phyloP scores from a whole-genome alignment of 306 rosid species.

The Lotus japonicus region DNA sequence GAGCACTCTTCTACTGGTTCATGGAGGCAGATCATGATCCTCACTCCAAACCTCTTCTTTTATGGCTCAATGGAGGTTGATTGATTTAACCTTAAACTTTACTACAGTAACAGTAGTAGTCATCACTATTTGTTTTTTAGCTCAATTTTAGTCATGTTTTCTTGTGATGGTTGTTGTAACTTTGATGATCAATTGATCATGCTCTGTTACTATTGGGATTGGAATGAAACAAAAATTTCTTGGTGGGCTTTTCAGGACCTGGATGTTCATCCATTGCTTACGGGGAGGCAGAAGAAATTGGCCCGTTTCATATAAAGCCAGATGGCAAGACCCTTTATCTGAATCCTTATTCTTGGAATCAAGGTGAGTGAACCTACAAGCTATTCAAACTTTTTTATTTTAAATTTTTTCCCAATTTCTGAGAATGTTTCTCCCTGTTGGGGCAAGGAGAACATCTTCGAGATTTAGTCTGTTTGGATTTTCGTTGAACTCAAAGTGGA shows the following conservation, averaged over 20 bases:
- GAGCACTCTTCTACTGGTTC: slow-evolving; percentile 22
- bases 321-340: slow-evolving; percentile 60
- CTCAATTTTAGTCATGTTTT: no score
- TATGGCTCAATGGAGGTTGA: slow-evolving; percentile 22
- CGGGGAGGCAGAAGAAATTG: slow-evolving; percentile 86
- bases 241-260: slow-evolving; percentile 45
- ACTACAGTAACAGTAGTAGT: no score
- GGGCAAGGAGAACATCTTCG: no score
- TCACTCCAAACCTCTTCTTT: slow-evolving; percentile 7
- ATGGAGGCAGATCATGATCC: slow-evolving; percentile 10
- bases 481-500: no score
- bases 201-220: neutral
- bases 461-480: no score
- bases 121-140: neutral
- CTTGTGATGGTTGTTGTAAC: no score
- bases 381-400: neutral
- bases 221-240: neutral
- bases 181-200: no score
- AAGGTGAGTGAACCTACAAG: slow-evolving; percentile 34
- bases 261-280: slow-evolving; percentile 92
- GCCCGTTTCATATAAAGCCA: slow-evolving; percentile 69
- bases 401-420: no score
- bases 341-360: slow-evolving; percentile 88
- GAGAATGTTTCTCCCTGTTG: neutral
- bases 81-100: neutral